Evolutionary conservation across 225 moss, liverwort and hornwort species (phyloP).

Genomic region (Takakia lepidozioides): DNA sequence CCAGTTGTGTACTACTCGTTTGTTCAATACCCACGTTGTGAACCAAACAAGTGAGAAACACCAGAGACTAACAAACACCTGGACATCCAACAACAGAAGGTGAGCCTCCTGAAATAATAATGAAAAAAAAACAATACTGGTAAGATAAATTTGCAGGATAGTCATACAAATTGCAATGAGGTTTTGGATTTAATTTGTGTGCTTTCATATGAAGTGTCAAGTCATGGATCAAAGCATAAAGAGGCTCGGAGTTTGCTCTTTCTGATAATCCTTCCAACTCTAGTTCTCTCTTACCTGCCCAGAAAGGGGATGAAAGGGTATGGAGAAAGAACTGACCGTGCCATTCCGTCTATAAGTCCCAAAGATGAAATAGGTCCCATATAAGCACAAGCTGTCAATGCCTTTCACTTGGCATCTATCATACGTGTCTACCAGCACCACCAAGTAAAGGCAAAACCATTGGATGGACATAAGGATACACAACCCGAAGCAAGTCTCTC

Average conservation of each 20-base stretch:
- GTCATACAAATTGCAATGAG: too few species aligned
- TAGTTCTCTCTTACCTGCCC: too few species aligned
- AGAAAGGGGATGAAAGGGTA: too few species aligned
- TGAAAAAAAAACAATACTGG: too few species aligned
- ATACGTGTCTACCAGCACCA: slow-evolving; percentile 52
- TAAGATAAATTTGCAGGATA: too few species aligned
- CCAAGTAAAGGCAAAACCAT: slow-evolving; percentile 37
- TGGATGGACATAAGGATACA: slow-evolving; percentile 44
- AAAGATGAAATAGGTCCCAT: slow-evolving; percentile 59
- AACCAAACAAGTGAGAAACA: slow-evolving; percentile 59
- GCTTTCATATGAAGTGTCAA: too few species aligned
- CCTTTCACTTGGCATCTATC: slow-evolving; percentile 44
- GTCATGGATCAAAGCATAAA: too few species aligned
- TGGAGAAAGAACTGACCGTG: slow-evolving; percentile 40
- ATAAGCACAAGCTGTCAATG: slow-evolving; percentile 64
- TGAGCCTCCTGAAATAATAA: too few species aligned
- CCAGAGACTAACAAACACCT: slow-evolving; percentile 65
- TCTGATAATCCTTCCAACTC: too few species aligned
- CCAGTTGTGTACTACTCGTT: slow-evolving; percentile 64
- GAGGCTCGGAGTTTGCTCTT: too few species aligned
- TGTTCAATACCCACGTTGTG: slow-evolving; percentile 39
- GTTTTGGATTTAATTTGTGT: too few species aligned
- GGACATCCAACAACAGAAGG: slow-evolving; percentile 1
- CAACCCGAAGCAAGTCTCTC: slow-evolving; percentile 53
- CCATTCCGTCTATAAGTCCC: slow-evolving; percentile 52